Evolutionary conservation across 2,329 filamentous ascomycete species (phyloP).

Genomic region (Emmonsia crescens): DNA sequence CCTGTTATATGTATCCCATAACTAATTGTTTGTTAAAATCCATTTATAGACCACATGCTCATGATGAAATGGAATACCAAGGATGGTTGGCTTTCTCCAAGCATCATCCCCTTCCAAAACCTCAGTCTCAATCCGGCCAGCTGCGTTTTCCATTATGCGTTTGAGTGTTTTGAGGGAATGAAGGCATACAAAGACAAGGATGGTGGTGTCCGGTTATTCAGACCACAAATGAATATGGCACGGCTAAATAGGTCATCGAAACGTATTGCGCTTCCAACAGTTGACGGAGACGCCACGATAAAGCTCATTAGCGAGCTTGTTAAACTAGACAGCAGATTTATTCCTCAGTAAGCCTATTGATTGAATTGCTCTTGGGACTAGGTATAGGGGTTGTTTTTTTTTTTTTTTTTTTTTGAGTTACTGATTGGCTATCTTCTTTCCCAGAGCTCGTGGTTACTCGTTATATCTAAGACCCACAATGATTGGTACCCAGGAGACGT

Average conservation of each 20-base stretch:
- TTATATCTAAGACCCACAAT: conserved; percentile 92
- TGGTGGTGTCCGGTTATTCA: conserved; percentile 74
- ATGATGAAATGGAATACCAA: conserved; percentile 82
- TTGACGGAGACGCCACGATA: conserved; percentile 62
- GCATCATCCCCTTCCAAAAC: conserved; percentile 91
- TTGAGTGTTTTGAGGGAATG: conserved; percentile 98
- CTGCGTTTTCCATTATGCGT: conserved; percentile 97
- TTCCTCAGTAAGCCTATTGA: conserved; percentile 52
- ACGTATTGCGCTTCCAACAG: conserved; percentile 85
- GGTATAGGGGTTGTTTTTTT: background rate
- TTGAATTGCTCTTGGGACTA: background rate
- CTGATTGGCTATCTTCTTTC: conserved; percentile 11
- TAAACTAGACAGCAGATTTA: conserved; percentile 76
- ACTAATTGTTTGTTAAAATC: background rate
- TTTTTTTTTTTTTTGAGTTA: background rate
- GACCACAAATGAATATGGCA: conserved; percentile 92
- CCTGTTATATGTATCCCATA: background rate
- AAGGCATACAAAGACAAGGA: conserved; percentile 90
- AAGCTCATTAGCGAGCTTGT: conserved; percentile 72
- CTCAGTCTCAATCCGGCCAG: conserved; percentile 91
- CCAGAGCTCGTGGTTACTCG: conserved; percentile 65
- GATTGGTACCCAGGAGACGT: conserved; percentile 91
- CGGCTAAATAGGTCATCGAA: conserved; percentile 84
- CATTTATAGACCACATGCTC: conserved; percentile 78
- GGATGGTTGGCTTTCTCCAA: conserved; percentile 70